Percentiles rank a stretch among this genome's conserved stretches.
These are phyloP conservation scores for Ophiostoma tasmaniense DNA, from an alignment of 2,329 filamentous ascomycete species.

Conservation along the genomic window DNA sequence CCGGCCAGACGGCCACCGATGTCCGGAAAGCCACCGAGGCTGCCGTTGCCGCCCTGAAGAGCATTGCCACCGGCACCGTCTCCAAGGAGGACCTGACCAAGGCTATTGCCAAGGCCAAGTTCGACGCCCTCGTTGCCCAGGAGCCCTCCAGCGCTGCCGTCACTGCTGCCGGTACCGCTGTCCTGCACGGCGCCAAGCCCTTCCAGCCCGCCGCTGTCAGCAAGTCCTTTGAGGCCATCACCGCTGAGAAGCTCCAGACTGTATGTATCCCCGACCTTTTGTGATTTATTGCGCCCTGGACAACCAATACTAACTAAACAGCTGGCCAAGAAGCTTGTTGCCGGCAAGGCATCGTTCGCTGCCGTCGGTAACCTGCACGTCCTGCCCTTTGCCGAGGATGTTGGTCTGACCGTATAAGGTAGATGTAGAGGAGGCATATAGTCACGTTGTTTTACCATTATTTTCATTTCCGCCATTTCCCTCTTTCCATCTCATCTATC, in stretches of 20 bases:
- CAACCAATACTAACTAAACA: constrained; percentile 30
- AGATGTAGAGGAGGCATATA: constrained; percentile 4
- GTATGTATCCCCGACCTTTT: constrained; percentile 43
- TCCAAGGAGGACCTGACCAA: constrained; percentile 78
- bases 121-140: constrained; percentile 73
- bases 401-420: constrained; percentile 87
- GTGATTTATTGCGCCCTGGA: not conserved
- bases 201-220: constrained; percentile 70
- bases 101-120: constrained; percentile 91
- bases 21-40: constrained; percentile 67
- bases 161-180: constrained; percentile 73
- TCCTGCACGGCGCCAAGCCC: constrained; percentile 72
- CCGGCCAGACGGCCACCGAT: constrained; percentile 57
- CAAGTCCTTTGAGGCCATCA: constrained; percentile 72
- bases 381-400: constrained; percentile 86
- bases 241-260: constrained; percentile 73
- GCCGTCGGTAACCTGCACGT: constrained; percentile 85
- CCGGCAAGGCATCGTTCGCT: constrained; percentile 80
- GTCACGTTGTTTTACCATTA: constrained; percentile 3
- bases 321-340: constrained; percentile 81
- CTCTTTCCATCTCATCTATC: not conserved
- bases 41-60: constrained; percentile 74
- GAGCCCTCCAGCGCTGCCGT: constrained; percentile 71
- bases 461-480: not conserved
- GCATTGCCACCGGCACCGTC: constrained; percentile 65